phyloP scores from a whole-genome alignment of 176 grass and related monocot species.

The Alopecurus myosuroides region DNA sequence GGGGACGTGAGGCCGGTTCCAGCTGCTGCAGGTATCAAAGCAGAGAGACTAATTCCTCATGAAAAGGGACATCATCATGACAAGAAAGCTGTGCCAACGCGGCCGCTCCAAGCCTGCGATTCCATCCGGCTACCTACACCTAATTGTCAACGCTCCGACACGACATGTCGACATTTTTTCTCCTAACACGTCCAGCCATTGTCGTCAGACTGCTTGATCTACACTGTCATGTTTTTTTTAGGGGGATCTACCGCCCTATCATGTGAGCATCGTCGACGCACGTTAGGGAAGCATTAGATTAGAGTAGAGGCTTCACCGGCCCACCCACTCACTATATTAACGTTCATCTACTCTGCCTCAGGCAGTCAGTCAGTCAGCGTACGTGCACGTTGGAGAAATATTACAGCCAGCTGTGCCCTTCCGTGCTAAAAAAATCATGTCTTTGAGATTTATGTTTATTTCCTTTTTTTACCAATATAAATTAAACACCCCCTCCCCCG shows the following conservation, averaged over 20 bases:
- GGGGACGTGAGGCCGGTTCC: slow-evolving; percentile 19
- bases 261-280: not conserved
- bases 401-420: not conserved
- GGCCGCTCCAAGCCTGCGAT: slow-evolving; percentile 35
- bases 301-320: not conserved
- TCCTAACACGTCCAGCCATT: not conserved
- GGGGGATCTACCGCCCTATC: not conserved
- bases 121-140: not conserved
- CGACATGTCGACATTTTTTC: not conserved
- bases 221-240: not conserved
- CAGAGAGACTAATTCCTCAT: slow-evolving; percentile 23
- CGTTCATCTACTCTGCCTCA: not conserved
- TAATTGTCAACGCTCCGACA: not conserved
- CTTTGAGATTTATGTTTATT: not conserved
- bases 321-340: not conserved
- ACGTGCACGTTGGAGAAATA: not conserved
- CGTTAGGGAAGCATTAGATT: not conserved
- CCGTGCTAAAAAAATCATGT: not conserved
- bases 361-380: not conserved
- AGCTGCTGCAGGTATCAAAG: slow-evolving; percentile 24
- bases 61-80: not conserved
- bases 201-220: not conserved
- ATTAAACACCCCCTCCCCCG: too few relatives aligned
- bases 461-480: too few relatives aligned
- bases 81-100: slow-evolving; percentile 18